These are phyloP conservation scores for Xylogone sp. DNA, from an alignment of 2,329 filamentous ascomycete genomes.

Conservation along the genomic window DNA sequence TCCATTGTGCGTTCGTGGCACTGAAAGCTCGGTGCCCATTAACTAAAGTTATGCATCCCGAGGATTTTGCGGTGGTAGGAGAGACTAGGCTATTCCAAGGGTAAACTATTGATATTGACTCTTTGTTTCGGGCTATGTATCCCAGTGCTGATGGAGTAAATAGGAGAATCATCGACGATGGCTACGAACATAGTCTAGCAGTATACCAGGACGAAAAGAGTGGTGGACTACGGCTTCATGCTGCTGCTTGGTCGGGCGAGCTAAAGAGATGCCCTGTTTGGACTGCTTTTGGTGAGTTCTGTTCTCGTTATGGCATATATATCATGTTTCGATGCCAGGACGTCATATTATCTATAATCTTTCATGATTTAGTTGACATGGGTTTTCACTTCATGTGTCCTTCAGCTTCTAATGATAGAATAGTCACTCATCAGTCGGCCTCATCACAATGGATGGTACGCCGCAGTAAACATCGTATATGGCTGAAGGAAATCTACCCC, in stretches of 20 bases:
- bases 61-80: slow-evolving; percentile 43
- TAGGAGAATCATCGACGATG: slow-evolving; percentile 55
- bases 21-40: slow-evolving; percentile 48
- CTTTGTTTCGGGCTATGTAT: not conserved
- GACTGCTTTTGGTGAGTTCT: slow-evolving; percentile 56
- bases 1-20: slow-evolving; percentile 54
- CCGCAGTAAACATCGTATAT: slow-evolving; percentile 42
- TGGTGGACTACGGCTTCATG: slow-evolving; percentile 49
- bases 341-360: too few species aligned
- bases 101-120: slow-evolving; percentile 30
- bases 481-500: slow-evolving; percentile 50
- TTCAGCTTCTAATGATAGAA: not conserved
- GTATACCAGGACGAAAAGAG: slow-evolving; percentile 49
- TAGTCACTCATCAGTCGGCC: slow-evolving; percentile 50
- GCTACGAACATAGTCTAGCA: slow-evolving; percentile 47
- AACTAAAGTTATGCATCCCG: slow-evolving; percentile 39
- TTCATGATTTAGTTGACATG: too few species aligned
- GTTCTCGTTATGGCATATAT: not conserved
- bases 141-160: not conserved
- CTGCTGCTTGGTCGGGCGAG: slow-evolving; percentile 51
- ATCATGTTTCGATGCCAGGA: too few species aligned
- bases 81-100: slow-evolving; percentile 54
- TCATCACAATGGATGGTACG: slow-evolving; percentile 49
- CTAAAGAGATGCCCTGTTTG: slow-evolving; percentile 54
- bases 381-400: too few species aligned